Percentiles rank a stretch among this genome's conserved stretches.
phyloP scores from a whole-genome alignment of 176 grass and related monocot species.

The Carex parvula region DNA sequence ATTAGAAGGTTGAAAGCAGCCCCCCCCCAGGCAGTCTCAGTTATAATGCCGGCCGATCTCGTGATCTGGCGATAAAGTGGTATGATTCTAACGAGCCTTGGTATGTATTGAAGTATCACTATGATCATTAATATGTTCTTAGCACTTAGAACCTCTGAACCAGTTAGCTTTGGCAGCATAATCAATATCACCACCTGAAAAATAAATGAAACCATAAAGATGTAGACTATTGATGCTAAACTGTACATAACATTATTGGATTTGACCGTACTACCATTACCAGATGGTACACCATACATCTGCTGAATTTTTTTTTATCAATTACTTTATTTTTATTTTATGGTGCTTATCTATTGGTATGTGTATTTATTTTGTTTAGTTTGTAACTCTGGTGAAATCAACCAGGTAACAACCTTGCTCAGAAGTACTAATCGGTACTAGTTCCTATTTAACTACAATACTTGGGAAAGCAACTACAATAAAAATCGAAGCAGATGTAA shows the following conservation, averaged over 20 bases:
- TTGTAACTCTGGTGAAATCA: neutral
- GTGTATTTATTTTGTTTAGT: neutral
- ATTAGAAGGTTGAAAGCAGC: conserved; percentile 88
- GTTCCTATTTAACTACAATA: neutral
- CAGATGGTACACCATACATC: neutral
- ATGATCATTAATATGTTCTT: conserved; percentile 65
- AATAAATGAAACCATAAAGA: neutral
- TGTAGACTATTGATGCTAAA: neutral
- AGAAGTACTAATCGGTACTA: conserved; percentile 6
- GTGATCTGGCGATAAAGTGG: conserved; percentile 90
- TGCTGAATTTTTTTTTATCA: neutral
- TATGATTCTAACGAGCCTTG: conserved; percentile 73
- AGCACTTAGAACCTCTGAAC: conserved; percentile 41
- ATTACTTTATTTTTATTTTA: neutral
- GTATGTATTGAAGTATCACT: conserved; percentile 85
- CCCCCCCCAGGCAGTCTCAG: conserved; percentile 77
- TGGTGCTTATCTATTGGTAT: neutral
- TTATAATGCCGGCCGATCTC: conserved; percentile 77
- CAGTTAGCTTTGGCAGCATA: conserved; percentile 52
- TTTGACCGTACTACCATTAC: neutral
- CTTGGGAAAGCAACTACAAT: neutral
- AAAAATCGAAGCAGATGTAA: neutral
- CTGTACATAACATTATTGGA: neutral
- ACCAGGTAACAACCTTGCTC: neutral
- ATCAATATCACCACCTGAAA: conserved; percentile 67